Conservation (phyloP, 2,329 filamentous ascomycete species). For the Penicillium sumatraense region DNA sequence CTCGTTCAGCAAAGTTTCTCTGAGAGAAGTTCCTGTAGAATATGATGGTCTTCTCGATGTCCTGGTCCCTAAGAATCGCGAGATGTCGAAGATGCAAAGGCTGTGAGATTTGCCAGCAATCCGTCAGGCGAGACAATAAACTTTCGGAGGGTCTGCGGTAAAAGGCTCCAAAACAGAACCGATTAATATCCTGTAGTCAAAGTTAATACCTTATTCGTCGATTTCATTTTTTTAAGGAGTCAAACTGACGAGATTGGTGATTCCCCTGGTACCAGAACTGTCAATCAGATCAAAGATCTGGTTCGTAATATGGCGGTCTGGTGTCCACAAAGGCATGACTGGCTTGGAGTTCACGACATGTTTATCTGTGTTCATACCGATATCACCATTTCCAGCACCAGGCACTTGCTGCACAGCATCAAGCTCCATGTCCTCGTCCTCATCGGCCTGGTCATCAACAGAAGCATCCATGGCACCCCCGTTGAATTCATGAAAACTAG, state of each 20-base stretch:
- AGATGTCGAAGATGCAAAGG: constrained; percentile 62
- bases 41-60: constrained; percentile 50
- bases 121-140: constrained; percentile 56
- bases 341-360: constrained; percentile 38
- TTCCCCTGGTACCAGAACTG: constrained; percentile 52
- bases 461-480: constrained; percentile 26
- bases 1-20: constrained; percentile 57
- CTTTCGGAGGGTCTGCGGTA: constrained; percentile 61
- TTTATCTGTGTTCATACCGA: constrained; percentile 26
- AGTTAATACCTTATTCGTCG: not conserved
- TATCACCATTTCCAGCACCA: constrained; percentile 17
- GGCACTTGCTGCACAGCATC: constrained; percentile 18
- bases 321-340: constrained; percentile 58
- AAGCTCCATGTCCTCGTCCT: constrained; percentile 42
- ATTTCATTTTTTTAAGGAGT: not conserved
- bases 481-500: constrained; percentile 45
- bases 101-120: constrained; percentile 63
- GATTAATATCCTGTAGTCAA: constrained; percentile 40
- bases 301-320: constrained; percentile 58
- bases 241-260: constrained; percentile 50
- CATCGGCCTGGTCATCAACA: constrained; percentile 33
- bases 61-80: constrained; percentile 59
- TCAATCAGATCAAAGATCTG: constrained; percentile 56
- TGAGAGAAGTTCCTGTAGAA: constrained; percentile 62
- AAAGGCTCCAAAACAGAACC: constrained; percentile 53